Conservation (phyloP, 805 yeast genomes). For the Cyberlindnera xylosilytica region DNA sequence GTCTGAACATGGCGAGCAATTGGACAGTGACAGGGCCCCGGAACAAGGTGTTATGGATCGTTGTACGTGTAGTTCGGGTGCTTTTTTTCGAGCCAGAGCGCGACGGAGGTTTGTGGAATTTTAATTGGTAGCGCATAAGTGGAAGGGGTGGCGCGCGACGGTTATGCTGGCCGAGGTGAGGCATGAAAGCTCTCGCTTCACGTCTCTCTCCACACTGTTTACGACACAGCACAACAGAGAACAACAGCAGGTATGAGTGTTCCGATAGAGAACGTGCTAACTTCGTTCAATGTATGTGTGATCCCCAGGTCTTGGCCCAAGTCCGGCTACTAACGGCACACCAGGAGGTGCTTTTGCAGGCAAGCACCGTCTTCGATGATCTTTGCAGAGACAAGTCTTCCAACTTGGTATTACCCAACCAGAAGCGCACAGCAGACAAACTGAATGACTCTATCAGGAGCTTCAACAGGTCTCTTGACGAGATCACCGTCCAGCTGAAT, state of each 20-base stretch:
- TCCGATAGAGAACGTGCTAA: constrained; percentile 15
- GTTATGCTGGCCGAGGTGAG: constrained; percentile 3
- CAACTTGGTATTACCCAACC: constrained; percentile 24
- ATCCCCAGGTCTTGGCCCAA: too few relatives aligned
- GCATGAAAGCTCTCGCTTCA: too few relatives aligned
- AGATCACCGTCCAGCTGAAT: constrained; percentile 23
- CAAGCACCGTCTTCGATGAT: constrained; percentile 24
- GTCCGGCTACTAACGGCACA: too few relatives aligned
- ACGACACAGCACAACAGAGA: too few relatives aligned
- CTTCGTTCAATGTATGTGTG: constrained; percentile 16
- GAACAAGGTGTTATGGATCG: not conserved
- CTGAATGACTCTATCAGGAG: constrained; percentile 17
- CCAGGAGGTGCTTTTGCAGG: constrained; percentile 25
- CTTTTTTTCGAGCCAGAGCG: constrained; percentile 3
- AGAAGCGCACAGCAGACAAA: constrained; percentile 6
- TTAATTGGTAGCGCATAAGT: constrained; percentile 9
- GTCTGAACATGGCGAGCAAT: constrained; percentile 27
- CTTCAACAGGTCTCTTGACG: constrained; percentile 23
- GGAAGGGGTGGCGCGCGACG: not conserved
- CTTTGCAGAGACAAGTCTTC: constrained; percentile 21
- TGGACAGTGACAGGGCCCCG: not conserved
- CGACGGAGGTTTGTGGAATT: not conserved
- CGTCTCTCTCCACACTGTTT: not conserved
- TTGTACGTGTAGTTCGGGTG: constrained; percentile 2
- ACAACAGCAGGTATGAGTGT: too few relatives aligned